A percentile compares a stretch with the other conserved stretches of the same genome.
Conservation (phyloP, 768 basidiomycete species). For the Mycena latifolia region DNA sequence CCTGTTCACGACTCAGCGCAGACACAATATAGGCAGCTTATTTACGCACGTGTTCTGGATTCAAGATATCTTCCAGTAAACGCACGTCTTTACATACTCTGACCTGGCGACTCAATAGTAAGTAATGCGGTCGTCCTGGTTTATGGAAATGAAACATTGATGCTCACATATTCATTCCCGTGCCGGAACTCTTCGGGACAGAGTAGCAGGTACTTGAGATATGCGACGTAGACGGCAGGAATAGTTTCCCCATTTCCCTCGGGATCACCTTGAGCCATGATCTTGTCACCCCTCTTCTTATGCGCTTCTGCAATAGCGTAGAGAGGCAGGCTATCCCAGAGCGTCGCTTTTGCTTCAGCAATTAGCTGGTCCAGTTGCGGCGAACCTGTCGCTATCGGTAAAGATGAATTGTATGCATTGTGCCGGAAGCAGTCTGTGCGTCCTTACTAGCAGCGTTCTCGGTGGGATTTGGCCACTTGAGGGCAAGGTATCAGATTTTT, state of each 20-base stretch:
- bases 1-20: background rate
- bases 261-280: background rate
- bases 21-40: background rate
- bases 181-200: too few species aligned
- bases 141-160: background rate
- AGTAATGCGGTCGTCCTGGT: background rate
- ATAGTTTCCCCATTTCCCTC: background rate
- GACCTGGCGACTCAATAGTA: background rate
- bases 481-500: background rate
- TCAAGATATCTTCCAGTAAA: background rate
- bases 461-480: background rate
- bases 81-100: background rate
- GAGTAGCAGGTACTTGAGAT: constrained; percentile 1
- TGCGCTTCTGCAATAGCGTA: constrained; percentile 21
- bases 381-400: background rate
- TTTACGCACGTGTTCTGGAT: background rate
- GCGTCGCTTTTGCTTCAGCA: background rate
- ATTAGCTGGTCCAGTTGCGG: background rate
- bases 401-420: background rate
- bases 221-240: constrained; percentile 5
- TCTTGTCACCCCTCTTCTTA: constrained; percentile 4
- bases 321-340: constrained; percentile 5
- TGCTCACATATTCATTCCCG: constrained; percentile 18
- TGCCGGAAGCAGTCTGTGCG: too few species aligned
- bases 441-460: background rate